phyloP scores from a whole-genome alignment of 176 grass and related monocot genomes.

The Raddia distichophylla region DNA sequence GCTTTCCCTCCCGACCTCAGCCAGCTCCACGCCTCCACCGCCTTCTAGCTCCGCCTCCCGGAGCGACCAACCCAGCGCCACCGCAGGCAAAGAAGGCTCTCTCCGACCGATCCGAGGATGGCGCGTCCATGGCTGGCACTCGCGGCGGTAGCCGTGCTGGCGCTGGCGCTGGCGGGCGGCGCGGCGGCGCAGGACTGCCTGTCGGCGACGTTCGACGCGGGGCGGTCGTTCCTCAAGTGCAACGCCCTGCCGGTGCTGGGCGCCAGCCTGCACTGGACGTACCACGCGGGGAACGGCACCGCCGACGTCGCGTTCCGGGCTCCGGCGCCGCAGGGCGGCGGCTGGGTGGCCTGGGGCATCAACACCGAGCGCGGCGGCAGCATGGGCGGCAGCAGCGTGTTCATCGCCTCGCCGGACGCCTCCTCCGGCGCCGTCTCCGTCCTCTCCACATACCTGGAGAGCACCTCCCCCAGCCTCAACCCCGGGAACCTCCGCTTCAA shows the following conservation, averaged over 20 bases:
- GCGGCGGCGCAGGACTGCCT: slow-evolving; percentile 55
- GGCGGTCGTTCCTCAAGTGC: slow-evolving; percentile 51
- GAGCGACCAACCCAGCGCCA: background rate
- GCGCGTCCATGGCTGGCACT: slow-evolving; percentile 45
- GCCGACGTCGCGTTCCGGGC: slow-evolving; percentile 74
- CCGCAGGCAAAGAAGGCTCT: background rate
- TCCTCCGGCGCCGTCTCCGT: slow-evolving; percentile 35
- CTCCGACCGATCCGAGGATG: slow-evolving; percentile 19
- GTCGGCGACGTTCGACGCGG: slow-evolving; percentile 50
- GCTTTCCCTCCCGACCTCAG: background rate
- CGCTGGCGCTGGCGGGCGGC: slow-evolving; percentile 10
- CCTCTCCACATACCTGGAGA: slow-evolving; percentile 27
- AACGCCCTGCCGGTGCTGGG: slow-evolving; percentile 51
- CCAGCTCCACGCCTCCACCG: slow-evolving; percentile 4
- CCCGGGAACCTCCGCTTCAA: slow-evolving; percentile 15
- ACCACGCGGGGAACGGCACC: slow-evolving; percentile 71
- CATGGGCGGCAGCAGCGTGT: slow-evolving; percentile 58
- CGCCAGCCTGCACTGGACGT: slow-evolving; percentile 79
- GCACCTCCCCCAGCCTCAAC: background rate
- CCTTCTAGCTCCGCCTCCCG: background rate
- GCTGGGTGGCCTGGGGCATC: slow-evolving; percentile 92
- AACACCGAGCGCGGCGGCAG: slow-evolving; percentile 7
- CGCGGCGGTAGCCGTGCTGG: slow-evolving; percentile 3
- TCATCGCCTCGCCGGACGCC: slow-evolving; percentile 44
- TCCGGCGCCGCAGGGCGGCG: slow-evolving; percentile 24